Conservation (phyloP, 108 stramenopile species). For the Skeletonema marinoi region DNA sequence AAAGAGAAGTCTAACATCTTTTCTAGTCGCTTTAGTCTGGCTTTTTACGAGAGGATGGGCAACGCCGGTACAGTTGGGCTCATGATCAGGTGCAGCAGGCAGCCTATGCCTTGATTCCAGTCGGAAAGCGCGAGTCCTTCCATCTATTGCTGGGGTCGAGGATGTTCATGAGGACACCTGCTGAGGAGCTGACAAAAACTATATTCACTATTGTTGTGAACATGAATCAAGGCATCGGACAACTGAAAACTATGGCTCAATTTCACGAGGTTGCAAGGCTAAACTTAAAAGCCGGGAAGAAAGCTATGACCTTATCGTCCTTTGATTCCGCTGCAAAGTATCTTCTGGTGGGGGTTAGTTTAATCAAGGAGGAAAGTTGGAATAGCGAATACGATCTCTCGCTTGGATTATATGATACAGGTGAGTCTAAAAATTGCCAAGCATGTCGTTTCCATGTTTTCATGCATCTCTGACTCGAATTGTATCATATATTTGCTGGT, state of each 20-base stretch:
- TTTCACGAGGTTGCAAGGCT: constrained; percentile 39
- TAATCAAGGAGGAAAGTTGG: constrained; percentile 54
- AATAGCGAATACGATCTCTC: constrained; percentile 53
- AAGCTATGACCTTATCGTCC: constrained; percentile 34
- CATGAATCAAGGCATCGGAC: constrained; percentile 25
- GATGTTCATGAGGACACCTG: constrained; percentile 27
- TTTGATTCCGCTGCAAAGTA: constrained; percentile 49
- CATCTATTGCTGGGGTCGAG: constrained; percentile 52
- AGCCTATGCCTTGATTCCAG: constrained; percentile 49
- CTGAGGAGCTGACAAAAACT: constrained; percentile 22
- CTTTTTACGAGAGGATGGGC: constrained; percentile 16
- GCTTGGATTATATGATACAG: constrained; percentile 44
- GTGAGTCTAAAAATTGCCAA: neutral
- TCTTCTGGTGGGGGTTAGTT: constrained; percentile 39
- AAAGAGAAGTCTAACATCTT: too few species aligned
- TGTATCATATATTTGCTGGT: neutral
- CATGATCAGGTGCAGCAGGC: constrained; percentile 65
- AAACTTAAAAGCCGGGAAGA: constrained; percentile 50
- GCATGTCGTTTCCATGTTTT: neutral
- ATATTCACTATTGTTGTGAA: constrained; percentile 48
- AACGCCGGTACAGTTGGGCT: constrained; percentile 34
- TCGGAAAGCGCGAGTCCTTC: constrained; percentile 33
- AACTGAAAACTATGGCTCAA: constrained; percentile 18
- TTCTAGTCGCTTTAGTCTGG: neutral
- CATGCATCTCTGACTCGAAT: neutral